phyloP scores from a whole-genome alignment of 306 rosid species.

The Notholithocarpus densiflorus region DNA sequence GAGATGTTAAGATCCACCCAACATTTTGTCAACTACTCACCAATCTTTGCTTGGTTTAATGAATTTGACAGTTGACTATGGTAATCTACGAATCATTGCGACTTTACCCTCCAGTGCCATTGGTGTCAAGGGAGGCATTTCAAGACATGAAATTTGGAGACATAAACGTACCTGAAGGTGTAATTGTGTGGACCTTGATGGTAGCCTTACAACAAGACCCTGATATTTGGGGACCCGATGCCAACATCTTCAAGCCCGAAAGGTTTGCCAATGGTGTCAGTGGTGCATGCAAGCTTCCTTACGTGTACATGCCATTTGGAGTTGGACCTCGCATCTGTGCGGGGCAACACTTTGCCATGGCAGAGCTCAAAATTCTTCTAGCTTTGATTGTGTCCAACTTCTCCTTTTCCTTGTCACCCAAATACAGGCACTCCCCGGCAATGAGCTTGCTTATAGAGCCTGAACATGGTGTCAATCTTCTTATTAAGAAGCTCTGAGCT shows the following conservation, averaged over 20 bases:
- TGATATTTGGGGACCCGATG: slow-evolving; percentile 24
- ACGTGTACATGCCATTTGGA: slow-evolving; percentile 33
- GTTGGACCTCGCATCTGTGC: slow-evolving; percentile 30
- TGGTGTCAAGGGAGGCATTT: slow-evolving; percentile 15
- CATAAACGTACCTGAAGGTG: slow-evolving; percentile 13
- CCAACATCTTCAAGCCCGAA: slow-evolving; percentile 21
- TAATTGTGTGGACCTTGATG: slow-evolving; percentile 8
- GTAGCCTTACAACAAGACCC: slow-evolving; percentile 13
- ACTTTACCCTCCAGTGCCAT: slow-evolving; percentile 22
- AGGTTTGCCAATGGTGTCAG: slow-evolving; percentile 28
- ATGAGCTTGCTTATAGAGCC: slow-evolving; percentile 23
- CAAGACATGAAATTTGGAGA: slow-evolving; percentile 20
- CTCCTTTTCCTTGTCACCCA: slow-evolving; percentile 36
- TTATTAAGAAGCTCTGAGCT: slow-evolving; percentile 29
- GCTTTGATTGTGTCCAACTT: slow-evolving; percentile 37
- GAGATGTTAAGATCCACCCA: too few species aligned
- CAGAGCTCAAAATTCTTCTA: slow-evolving; percentile 29
- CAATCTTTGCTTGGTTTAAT: too few species aligned
- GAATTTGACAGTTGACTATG: slow-evolving; percentile 20
- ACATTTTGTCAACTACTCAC: too few species aligned
- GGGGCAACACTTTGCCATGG: slow-evolving; percentile 29
- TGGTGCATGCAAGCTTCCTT: slow-evolving; percentile 30
- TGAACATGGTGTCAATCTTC: slow-evolving; percentile 36
- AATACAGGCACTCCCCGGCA: slow-evolving; percentile 30
- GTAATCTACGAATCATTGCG: slow-evolving; percentile 28